These are phyloP conservation scores for Dendrostoma leiphaemia DNA, from an alignment of 2,329 filamentous ascomycete species.

Conservation along the genomic window DNA sequence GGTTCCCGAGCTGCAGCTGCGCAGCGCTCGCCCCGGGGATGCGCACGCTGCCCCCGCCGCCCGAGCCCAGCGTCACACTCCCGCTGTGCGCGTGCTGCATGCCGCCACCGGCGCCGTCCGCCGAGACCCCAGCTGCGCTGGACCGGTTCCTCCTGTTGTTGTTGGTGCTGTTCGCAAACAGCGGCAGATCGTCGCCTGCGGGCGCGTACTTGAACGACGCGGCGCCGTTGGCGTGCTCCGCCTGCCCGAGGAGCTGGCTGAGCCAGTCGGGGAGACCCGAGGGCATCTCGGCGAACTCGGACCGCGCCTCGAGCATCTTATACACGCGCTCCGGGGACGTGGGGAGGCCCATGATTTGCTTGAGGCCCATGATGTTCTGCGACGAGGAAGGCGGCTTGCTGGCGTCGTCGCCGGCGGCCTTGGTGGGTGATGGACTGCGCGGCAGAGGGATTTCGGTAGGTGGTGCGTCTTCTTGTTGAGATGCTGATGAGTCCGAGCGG, in stretches of 20 bases:
- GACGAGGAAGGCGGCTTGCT: not conserved
- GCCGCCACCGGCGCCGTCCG: conserved; percentile 1
- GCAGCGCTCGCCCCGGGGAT: conserved; percentile 35
- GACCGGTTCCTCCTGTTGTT: not conserved
- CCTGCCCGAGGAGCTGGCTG: conserved; percentile 38
- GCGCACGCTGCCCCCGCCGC: conserved; percentile 19
- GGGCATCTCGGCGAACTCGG: conserved; percentile 69
- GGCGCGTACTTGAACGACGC: conserved; percentile 26
- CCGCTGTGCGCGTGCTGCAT: not conserved
- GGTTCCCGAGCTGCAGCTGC: conserved; percentile 38
- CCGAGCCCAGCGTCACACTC: not conserved
- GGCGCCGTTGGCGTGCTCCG: conserved; percentile 45
- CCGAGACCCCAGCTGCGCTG: not conserved
- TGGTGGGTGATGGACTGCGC: conserved; percentile 7
- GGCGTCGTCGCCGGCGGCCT: not conserved
- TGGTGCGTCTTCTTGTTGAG: conserved; percentile 19
- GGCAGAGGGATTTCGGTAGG: conserved; percentile 13
- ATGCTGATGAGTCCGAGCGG: conserved; percentile 36
- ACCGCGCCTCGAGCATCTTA: conserved; percentile 70
- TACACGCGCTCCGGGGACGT: conserved; percentile 67
- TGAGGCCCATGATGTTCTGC: conserved; percentile 57
- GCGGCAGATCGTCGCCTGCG: conserved; percentile 8
- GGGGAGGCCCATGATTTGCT: conserved; percentile 72
- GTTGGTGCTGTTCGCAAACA: conserved; percentile 8
- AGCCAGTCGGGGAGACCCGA: conserved; percentile 69